Evolutionary conservation across 1,284 basidiomycete species (phyloP), one percentile per base, ranked within the genome.

Genomic region (Xerocomus cyaneibrunnescens): DNA sequence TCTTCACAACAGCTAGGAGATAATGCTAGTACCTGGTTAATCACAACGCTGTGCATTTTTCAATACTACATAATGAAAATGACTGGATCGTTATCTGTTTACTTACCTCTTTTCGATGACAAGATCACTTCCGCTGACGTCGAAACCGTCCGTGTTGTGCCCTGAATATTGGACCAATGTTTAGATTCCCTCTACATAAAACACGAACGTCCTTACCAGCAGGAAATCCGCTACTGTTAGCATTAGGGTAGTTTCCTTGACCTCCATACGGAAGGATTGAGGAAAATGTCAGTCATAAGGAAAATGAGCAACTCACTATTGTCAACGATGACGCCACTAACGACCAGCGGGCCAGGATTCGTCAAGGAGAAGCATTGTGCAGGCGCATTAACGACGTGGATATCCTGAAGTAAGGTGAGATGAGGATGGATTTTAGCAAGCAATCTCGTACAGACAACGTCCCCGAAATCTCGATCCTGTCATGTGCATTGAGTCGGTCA

Each of bases 131-230:
- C 76, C 77, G 50, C 52, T 45, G 56, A 70, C 65, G 52, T 84
- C 81, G 53, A 84, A 83, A 3, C 78, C 80, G 50, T 84, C 81
- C 2, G 82, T 85, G 55, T 80, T 80, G 55, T 62, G 73, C n/a
- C 73, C 77, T 76, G 23, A 31, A 7, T 17, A 8, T 28, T 7
- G 8, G 21, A 23, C 55, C n/a, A 44, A 40, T 19, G 2, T 17
- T 22, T 3, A 23, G 13, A 3, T 7, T 37, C 13, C 28, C 27
- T 3, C n/a, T n/a, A n/a, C 6, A 21, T 1, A 7, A 27, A 22
- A 31, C n/a, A n/a, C 16, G 5, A 3, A 7, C 8, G 27, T 9
- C n/a, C 45, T 44, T 46, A 68, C 65, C 65, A 32, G 65, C 68
- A 13, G 65, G 39, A 14, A 0, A 8, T 5, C 59, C 61, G 0